Percentiles rank a stretch among this genome's conserved stretches.
Conservation (phyloP, 2,329 filamentous ascomycete genomes). For the Orbilia javanica region DNA sequence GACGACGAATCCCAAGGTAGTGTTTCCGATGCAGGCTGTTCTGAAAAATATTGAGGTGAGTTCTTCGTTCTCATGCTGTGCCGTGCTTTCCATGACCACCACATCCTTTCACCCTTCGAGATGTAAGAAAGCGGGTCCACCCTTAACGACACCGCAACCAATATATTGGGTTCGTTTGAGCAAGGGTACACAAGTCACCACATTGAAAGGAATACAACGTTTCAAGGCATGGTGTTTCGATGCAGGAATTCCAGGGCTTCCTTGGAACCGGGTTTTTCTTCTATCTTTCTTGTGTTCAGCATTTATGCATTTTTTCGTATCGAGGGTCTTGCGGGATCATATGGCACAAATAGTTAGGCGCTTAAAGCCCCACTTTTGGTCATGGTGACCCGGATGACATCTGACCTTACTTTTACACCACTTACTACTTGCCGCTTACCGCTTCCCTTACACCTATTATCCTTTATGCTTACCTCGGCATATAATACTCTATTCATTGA, state of each 20-base stretch:
- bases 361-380: constrained; percentile 55
- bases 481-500: constrained; percentile 20
- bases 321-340: constrained; percentile 33
- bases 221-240: constrained; percentile 7
- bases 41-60: constrained; percentile 82
- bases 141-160: constrained; percentile 29
- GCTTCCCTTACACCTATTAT: constrained; percentile 14
- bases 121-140: constrained; percentile 25
- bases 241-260: background rate
- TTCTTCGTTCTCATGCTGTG: constrained; percentile 19
- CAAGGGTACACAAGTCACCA: constrained; percentile 20
- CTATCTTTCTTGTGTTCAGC: background rate
- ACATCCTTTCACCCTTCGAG: constrained; percentile 22
- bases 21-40: constrained; percentile 85
- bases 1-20: constrained; percentile 87
- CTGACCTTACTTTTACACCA: constrained; percentile 35
- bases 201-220: background rate
- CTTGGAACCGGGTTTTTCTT: constrained; percentile 6
- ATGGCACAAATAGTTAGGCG: constrained; percentile 40
- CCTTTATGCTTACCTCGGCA: constrained; percentile 23
- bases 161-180: constrained; percentile 30
- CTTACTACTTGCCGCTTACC: constrained; percentile 12
- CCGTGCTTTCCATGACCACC: constrained; percentile 13
- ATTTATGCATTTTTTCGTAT: constrained; percentile 16
- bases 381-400: constrained; percentile 32